Evolutionary conservation across 257 asterid species (phyloP).

Genomic region (Marsdenia floribunda): DNA sequence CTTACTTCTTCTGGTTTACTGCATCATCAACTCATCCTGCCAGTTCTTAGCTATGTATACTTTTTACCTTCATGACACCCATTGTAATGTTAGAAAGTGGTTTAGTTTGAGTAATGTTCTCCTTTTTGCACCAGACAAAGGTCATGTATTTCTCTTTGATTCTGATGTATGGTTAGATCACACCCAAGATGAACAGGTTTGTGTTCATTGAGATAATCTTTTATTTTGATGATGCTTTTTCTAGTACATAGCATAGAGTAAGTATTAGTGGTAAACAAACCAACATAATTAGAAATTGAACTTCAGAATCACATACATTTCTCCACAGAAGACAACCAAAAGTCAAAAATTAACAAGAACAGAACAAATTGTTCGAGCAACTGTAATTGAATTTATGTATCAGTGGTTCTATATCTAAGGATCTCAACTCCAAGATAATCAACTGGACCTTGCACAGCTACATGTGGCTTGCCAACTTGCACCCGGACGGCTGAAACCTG

Average conservation of each 20-base stretch:
- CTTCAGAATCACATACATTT: neutral
- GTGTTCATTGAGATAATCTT: neutral
- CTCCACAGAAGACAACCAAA: neutral
- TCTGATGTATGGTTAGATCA: neutral
- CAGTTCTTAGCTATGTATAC: neutral
- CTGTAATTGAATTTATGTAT: neutral
- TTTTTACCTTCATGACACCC: neutral
- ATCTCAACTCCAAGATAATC: slow-evolving; percentile 92
- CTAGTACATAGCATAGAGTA: no score
- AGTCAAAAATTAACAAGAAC: neutral
- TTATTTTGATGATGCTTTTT: neutral
- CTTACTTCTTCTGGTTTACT: neutral
- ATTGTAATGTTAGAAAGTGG: neutral
- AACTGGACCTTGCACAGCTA: slow-evolving; percentile 66
- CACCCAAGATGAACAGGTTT: neutral
- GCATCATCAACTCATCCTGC: neutral
- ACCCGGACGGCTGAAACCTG: slow-evolving; percentile 62
- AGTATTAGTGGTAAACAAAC: neutral
- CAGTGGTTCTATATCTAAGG: slow-evolving; percentile 32
- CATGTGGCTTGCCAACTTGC: slow-evolving; percentile 87
- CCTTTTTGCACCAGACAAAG: neutral
- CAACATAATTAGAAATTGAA: neutral
- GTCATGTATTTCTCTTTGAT: neutral
- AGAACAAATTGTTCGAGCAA: neutral
- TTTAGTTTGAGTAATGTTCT: neutral